These are phyloP conservation scores for Penicillium sp. DNA, from an alignment of 2,329 filamentous ascomycete genomes.

Conservation along the genomic window DNA sequence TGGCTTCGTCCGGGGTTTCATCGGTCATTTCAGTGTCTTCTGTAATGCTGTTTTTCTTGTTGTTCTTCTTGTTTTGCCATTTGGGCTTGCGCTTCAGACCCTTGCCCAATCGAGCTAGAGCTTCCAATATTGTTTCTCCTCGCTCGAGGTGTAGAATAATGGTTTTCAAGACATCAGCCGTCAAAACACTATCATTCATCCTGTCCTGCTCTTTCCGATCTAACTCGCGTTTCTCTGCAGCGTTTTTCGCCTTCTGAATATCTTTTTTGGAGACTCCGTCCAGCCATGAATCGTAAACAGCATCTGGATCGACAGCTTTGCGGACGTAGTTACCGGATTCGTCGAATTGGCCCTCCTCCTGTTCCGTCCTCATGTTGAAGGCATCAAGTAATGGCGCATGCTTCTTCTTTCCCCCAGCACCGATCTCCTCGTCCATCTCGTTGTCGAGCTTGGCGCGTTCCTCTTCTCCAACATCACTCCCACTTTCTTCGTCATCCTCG, in stretches of 20 bases:
- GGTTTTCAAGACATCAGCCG: constrained; percentile 69
- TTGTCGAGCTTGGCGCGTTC: constrained; percentile 69
- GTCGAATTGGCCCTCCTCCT: constrained; percentile 91
- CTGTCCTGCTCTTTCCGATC: constrained; percentile 70
- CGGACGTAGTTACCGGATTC: constrained; percentile 87
- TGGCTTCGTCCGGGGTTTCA: constrained; percentile 67
- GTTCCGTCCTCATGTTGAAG: constrained; percentile 88
- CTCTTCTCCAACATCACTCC: constrained; percentile 64
- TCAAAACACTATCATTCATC: constrained; percentile 71
- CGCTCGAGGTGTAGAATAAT: constrained; percentile 73
- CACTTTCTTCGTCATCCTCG: constrained; percentile 56
- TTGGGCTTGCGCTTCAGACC: constrained; percentile 59
- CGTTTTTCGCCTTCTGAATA: constrained; percentile 82
- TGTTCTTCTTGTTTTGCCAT: constrained; percentile 60
- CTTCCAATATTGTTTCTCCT: constrained; percentile 85
- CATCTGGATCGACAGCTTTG: constrained; percentile 84
- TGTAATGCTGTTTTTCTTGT: constrained; percentile 44
- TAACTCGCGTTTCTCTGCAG: constrained; percentile 79
- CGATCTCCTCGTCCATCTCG: constrained; percentile 82
- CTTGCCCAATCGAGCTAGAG: constrained; percentile 76
- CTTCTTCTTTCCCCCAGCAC: constrained; percentile 84
- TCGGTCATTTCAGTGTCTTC: constrained; percentile 70
- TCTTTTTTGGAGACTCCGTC: constrained; percentile 92
- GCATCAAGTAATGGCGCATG: constrained; percentile 93
- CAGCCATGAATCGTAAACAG: constrained; percentile 87